A percentile compares a stretch with the other conserved stretches of the same genome.
These are phyloP conservation scores for Chalciporus piperatoides DNA, from an alignment of 1,284 basidiomycete genomes.

Conservation along the genomic window DNA sequence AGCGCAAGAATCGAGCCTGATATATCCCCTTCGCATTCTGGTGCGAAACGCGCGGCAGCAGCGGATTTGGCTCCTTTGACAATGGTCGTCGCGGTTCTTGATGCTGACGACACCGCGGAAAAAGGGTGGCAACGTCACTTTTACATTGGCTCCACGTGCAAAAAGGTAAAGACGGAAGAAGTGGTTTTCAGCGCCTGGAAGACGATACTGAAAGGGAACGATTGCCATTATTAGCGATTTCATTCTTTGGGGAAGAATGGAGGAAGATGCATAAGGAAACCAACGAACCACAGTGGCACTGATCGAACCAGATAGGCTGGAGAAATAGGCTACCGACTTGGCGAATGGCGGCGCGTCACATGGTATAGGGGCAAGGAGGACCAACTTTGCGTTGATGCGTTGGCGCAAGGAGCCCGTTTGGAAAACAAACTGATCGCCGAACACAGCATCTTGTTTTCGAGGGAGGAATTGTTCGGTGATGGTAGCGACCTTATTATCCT, in stretches of 20 bases:
- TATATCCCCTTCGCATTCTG: constrained; percentile 22
- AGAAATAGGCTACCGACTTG: constrained; percentile 34
- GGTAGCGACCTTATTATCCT: constrained; percentile 19
- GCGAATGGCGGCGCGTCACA: constrained; percentile 29
- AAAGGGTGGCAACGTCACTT: constrained; percentile 27
- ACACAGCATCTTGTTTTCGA: constrained; percentile 28
- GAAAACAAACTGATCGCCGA: constrained; percentile 32
- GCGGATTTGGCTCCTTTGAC: constrained; percentile 11
- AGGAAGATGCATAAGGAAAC: neutral
- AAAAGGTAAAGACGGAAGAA: constrained; percentile 31
- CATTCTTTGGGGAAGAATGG: constrained; percentile 1
- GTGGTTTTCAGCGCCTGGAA: constrained; percentile 26
- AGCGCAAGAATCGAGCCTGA: constrained; percentile 18
- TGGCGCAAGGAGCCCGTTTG: constrained; percentile 20
- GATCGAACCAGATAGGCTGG: constrained; percentile 27
- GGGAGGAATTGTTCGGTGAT: constrained; percentile 31
- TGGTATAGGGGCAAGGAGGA: constrained; percentile 26
- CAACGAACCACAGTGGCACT: constrained; percentile 25
- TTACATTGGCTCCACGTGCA: constrained; percentile 28
- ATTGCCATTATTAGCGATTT: constrained; percentile 5
- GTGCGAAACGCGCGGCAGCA: constrained; percentile 27
- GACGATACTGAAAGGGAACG: constrained; percentile 21
- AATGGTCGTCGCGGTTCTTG: constrained; percentile 12
- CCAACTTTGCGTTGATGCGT: constrained; percentile 26
- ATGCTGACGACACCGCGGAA: constrained; percentile 30